A percentile compares a stretch with the other conserved stretches of the same genome.
phyloP scores from a whole-genome alignment of 1,284 basidiomycete genomes.

The Tremellales sp. region DNA sequence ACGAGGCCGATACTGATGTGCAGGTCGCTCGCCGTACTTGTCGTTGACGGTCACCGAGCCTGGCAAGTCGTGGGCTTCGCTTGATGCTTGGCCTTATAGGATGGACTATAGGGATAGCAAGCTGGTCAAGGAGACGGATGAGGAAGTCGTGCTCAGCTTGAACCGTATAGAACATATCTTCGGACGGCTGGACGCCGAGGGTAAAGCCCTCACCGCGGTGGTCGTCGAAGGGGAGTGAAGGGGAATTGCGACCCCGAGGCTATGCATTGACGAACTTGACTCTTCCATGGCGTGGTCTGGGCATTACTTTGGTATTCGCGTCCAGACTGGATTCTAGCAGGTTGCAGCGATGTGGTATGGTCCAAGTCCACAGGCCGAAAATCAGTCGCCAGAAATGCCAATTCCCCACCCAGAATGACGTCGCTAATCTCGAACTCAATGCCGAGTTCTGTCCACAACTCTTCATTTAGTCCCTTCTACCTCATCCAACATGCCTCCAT shows the following conservation, averaged over 20 bases:
- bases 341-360: too few species aligned
- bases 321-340: too few species aligned
- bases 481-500: not conserved
- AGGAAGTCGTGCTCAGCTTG: conserved; percentile 18
- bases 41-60: not conserved
- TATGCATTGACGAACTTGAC: too few species aligned
- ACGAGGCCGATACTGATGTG: not conserved
- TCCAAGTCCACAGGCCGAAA: too few species aligned
- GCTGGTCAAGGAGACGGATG: conserved; percentile 4
- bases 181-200: conserved; percentile 5
- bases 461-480: too few species aligned
- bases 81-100: conserved; percentile 12
- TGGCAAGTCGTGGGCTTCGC: not conserved
- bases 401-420: too few species aligned
- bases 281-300: too few species aligned
- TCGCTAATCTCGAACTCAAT: too few species aligned
- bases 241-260: not conserved
- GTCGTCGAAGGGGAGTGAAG: not conserved
- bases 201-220: not conserved
- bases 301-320: too few species aligned
- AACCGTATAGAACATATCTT: conserved; percentile 20
- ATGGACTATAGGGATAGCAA: conserved; percentile 12
- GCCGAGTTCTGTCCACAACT: too few species aligned
- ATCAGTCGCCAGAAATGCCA: too few species aligned
- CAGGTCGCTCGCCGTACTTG: not conserved